Percentiles rank a stretch among this genome's conserved stretches.
Conservation (phyloP, 2,329 filamentous ascomycete species). For the Thyridium curvatum region DNA sequence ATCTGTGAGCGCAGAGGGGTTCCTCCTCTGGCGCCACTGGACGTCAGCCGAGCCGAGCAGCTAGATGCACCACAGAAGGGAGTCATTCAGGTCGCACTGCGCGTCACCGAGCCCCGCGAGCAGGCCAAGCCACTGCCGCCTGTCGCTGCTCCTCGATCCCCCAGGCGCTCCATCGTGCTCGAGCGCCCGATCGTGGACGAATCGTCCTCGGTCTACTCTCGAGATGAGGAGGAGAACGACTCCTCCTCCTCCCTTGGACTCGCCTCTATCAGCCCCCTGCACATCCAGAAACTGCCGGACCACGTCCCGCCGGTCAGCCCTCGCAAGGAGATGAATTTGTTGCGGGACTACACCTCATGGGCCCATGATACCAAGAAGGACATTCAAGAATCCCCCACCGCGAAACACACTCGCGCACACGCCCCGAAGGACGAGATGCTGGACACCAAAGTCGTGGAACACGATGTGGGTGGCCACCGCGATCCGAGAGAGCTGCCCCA, state of each 20-base stretch:
- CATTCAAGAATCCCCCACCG: neutral
- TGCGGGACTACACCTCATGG: constrained; percentile 11
- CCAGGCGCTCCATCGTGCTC: neutral
- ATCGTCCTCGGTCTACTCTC: constrained; percentile 24
- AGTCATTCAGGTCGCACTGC: neutral
- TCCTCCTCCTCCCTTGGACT: constrained; percentile 8
- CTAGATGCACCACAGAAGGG: constrained; percentile 4
- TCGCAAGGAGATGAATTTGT: constrained; percentile 1
- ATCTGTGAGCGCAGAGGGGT: neutral
- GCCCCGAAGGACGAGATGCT: constrained; percentile 1
- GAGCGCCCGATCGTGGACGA: constrained; percentile 7
- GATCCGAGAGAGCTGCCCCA: neutral
- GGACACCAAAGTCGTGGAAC: neutral
- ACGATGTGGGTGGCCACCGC: neutral
- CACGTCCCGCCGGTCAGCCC: constrained; percentile 1
- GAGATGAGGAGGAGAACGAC: constrained; percentile 14
- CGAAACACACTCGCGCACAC: neutral
- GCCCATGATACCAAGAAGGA: neutral
- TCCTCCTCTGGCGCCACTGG: neutral
- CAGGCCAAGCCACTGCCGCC: neutral
- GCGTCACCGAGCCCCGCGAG: constrained; percentile 1
- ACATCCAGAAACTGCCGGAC: constrained; percentile 11
- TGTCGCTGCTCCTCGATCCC: neutral
- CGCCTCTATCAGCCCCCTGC: constrained; percentile 17
- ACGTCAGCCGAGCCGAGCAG: constrained; percentile 1